Evolutionary conservation across 176 grass and related monocot genomes (phyloP).

Genomic region (Eleusine indica): DNA sequence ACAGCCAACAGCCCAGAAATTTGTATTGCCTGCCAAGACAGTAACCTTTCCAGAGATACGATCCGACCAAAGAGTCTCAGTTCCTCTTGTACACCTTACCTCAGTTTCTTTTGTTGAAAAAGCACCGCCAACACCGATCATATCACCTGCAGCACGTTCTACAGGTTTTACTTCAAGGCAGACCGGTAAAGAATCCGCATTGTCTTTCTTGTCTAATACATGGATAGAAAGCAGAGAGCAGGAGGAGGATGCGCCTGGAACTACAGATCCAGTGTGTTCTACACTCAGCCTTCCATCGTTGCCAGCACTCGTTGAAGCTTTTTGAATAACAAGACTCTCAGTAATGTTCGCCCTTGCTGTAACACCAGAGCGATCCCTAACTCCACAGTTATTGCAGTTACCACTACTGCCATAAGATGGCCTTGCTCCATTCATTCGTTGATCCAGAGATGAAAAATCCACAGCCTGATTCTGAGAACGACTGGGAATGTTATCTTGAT

Average conservation of each 20-base stretch:
- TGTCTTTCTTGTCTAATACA: conserved; percentile 61
- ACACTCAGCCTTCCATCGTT: conserved; percentile 60
- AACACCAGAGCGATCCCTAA: conserved; percentile 66
- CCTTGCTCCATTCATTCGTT: conserved; percentile 61
- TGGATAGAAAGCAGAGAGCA: conserved; percentile 57
- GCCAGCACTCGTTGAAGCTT: conserved; percentile 47
- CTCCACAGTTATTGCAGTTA: conserved; percentile 64
- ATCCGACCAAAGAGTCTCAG: conserved; percentile 85
- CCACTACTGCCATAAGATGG: conserved; percentile 49
- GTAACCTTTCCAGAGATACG: conserved; percentile 85
- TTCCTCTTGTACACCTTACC: conserved; percentile 70
- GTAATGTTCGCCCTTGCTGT: conserved; percentile 82
- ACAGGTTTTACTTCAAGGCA: conserved; percentile 76
- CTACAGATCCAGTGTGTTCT: conserved; percentile 60
- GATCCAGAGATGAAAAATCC: conserved; percentile 71
- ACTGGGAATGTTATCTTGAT: conserved; percentile 69
- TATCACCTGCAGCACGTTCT: conserved; percentile 69
- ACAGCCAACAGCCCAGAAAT: conserved; percentile 93
- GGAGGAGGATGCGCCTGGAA: conserved; percentile 40
- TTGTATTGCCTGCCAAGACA: conserved; percentile 89
- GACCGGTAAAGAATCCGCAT: conserved; percentile 55
- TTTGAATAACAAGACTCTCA: conserved; percentile 86
- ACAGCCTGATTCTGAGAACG: conserved; percentile 50
- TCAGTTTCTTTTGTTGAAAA: conserved; percentile 82
- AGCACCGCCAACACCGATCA: conserved; percentile 58